Base-by-base conservation (phyloP, 1,284 basidiomycete genomes). In the Stygiomarasmius scandens region DNA sequence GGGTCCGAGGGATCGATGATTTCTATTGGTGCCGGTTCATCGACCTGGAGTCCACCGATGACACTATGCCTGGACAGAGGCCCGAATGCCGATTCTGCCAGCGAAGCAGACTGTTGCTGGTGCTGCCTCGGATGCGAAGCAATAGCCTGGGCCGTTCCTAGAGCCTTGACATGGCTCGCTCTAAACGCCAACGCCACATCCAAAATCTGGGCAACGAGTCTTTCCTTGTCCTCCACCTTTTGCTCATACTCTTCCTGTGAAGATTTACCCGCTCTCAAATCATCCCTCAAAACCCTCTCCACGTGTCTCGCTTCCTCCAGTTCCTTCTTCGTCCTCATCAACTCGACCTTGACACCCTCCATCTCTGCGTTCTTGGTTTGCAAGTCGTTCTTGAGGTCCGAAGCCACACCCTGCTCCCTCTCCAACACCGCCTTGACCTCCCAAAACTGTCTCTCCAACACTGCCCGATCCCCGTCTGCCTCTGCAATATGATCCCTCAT, bases 381-480 rank as follows among this genome's bases (percentile, higher is more conserved):
- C n/a, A n/a, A n/a, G n/a, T n/a, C n/a, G n/a, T n/a, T n/a, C n/a
- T n/a, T n/a, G n/a, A n/a, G n/a, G n/a, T n/a, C n/a, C n/a, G n/a
- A n/a, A n/a, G 81, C 78, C 47, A 89, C 76, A 25, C 89, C 86
- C 2, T 79, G 69, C 56, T 86, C 83, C 0, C 82, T 77, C 58
- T 89, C 87, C 55, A 86, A 72, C 11, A 79, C 78, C 1, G 84
- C 87, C 56, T 84, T 84, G 25, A 93, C 76, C 60, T 93, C 90
- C 43, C 86, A 84, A 69, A 93, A 91, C 69, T 94, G 90, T 58
- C 93, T 87, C 68, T 95, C 93, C 51, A 96, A 77, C 3, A 96
- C 91, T 0, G 93, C 93, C 16, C 93, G 84, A 71, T 96, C 93
- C 0, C 93, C 93, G 66, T 96, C 92, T 6, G 94, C 92, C 69